phyloP scores from a whole-genome alignment of 495 filamentous ascomycete species.

The Aspergillus asperescens region DNA sequence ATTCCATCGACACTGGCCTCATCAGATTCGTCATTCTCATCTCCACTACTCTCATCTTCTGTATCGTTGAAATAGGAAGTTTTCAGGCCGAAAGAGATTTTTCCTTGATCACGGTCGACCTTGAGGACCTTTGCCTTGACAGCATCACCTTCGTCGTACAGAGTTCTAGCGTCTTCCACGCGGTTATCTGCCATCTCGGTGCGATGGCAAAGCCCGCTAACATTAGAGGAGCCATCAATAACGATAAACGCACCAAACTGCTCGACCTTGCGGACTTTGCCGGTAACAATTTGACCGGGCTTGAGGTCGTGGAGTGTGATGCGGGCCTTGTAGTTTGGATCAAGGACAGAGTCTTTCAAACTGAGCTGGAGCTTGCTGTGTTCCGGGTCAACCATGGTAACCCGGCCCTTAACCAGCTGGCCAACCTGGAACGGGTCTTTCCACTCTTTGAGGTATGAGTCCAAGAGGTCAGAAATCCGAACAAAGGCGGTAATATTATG shows the following conservation, averaged over 20 bases:
- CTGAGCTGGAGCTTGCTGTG: conserved; percentile 76
- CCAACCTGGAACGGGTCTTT: conserved; percentile 79
- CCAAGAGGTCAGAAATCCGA: conserved; percentile 80
- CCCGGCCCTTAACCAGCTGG: conserved; percentile 82
- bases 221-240: conserved; percentile 73
- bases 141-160: conserved; percentile 81
- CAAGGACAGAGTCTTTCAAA: conserved; percentile 76
- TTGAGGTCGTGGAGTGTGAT: conserved; percentile 66
- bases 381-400: conserved; percentile 59
- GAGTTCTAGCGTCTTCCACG: conserved; percentile 70
- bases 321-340: conserved; percentile 68
- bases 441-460: conserved; percentile 91
- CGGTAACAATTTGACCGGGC: conserved; percentile 74
- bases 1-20: conserved; percentile 42
- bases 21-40: conserved; percentile 43
- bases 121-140: conserved; percentile 87
- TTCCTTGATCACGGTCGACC: conserved; percentile 63
- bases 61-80: conserved; percentile 78
- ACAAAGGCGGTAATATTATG: conserved; percentile 75
- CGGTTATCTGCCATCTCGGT: conserved; percentile 80
- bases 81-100: conserved; percentile 86
- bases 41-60: conserved; percentile 50
- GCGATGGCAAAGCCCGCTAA: conserved; percentile 88
- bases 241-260: conserved; percentile 93
- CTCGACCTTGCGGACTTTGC: conserved; percentile 86